Base-by-base conservation (phyloP, 1,139 yeast genomes). In the Saccharomyces hybrid region DNA sequence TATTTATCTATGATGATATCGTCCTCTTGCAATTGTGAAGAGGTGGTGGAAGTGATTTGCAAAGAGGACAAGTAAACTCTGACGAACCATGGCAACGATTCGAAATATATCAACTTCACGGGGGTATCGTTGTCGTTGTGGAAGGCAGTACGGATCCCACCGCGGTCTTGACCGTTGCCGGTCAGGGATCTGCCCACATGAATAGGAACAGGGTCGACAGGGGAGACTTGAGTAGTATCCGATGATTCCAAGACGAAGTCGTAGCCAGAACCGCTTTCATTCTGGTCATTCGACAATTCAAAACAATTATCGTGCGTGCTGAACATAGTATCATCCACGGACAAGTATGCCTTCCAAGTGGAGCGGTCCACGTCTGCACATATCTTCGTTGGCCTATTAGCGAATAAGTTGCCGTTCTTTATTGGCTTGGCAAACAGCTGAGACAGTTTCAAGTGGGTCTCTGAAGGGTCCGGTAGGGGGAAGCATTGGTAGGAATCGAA, bases 31-130 rank as follows among this genome's bases (percentile, higher is more conserved):
- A 63, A 34, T 4, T 53, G 52, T 2, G 50, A n/a, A 24, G 48
- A 7, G 19, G 55, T 54, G n/a, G 55, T 51, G 19, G 58, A 64
- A 3, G 66, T 66, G 2, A 60, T 55, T 42, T 70, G 68, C 56
- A 90, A 69, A 0, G 96, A 83, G 61, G 88, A 90, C 52, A 93
- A 72, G 65, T 88, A 93, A 2, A 89, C 72, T 61, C 95, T 81
- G 82, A 91, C 85, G 68, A 82, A 93, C 99, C 99, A 93, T 0
- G 99, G 99, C 38, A 90, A 75, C 0, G 90, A 78, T 69, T 93
- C 97, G 64, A 84, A 85, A 63, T 88, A 88, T 1, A 82, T 73
- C 53, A 90, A 75, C 3, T 72, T 71, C 1, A 83, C 78, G 0
- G 78, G 70, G 14, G 71, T 66, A 5, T 74, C 66, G 0, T 81